Conservation (phyloP, 176 grass and related monocot genomes). For the Urochloa ruziziensis region DNA sequence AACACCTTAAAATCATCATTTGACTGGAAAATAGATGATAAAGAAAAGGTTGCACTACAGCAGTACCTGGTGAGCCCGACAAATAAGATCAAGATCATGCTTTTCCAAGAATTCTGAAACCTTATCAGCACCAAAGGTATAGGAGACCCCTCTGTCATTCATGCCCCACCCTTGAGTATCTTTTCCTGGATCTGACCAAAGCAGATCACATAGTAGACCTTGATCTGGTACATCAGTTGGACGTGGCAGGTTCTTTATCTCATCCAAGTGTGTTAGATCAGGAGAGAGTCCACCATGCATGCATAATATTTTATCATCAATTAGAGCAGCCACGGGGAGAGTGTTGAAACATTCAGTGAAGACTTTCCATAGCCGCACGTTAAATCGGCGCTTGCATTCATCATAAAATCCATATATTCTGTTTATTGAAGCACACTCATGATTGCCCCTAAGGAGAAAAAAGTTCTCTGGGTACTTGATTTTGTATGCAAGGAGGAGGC, state of each 20-base stretch:
- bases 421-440: conserved; percentile 98
- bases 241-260: conserved; percentile 63
- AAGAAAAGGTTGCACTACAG: background rate
- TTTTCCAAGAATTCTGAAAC: conserved; percentile 76
- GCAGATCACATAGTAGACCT: conserved; percentile 79
- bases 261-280: conserved; percentile 63
- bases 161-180: conserved; percentile 86
- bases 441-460: conserved; percentile 91
- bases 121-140: conserved; percentile 82
- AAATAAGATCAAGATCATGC: conserved; percentile 86
- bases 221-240: conserved; percentile 85
- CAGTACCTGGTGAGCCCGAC: conserved; percentile 81
- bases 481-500: conserved; percentile 90
- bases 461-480: conserved; percentile 94
- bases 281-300: conserved; percentile 96
- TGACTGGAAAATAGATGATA: background rate
- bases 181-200: conserved; percentile 92
- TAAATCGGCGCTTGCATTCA: conserved; percentile 90
- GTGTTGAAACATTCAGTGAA: conserved; percentile 97
- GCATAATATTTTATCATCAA: conserved; percentile 97
- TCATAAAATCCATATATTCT: conserved; percentile 98
- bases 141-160: conserved; percentile 92
- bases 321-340: conserved; percentile 84
- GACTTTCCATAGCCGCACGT: conserved; percentile 84
- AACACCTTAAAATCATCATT: conserved; percentile 2